Evolutionary conservation across 2,329 filamentous ascomycete species (phyloP).

Genomic region (Fusarium sp.): DNA sequence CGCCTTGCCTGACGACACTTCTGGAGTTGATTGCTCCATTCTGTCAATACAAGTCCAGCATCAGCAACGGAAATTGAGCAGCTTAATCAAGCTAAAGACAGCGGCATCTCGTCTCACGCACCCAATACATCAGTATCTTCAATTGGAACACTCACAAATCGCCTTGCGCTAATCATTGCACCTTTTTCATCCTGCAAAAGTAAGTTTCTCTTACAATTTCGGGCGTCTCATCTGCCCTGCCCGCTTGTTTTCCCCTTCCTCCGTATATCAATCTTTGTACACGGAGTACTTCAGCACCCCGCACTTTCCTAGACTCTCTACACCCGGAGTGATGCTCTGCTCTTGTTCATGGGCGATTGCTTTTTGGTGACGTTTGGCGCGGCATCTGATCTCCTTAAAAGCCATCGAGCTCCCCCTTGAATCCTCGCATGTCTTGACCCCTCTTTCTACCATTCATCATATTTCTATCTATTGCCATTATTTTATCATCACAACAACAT

Average conservation of each 20-base stretch:
- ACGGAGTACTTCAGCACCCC: constrained; percentile 41
- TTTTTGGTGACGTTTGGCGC: constrained; percentile 42
- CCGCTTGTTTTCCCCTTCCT: constrained; percentile 1
- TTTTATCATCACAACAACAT: constrained; percentile 15
- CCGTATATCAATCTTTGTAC: constrained; percentile 29
- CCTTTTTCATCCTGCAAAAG: constrained; percentile 25
- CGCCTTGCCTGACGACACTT: constrained; percentile 3
- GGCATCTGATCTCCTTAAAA: constrained; percentile 42
- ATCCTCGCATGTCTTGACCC: constrained; percentile 18
- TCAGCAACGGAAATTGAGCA: constrained; percentile 4
- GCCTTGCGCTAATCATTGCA: constrained; percentile 5
- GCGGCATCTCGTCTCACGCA: constrained; percentile 4
- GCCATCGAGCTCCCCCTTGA: constrained; percentile 31
- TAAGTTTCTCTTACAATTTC: constrained; percentile 24
- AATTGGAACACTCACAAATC: not conserved
- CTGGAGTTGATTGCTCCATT: not conserved
- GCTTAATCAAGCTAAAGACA: constrained; percentile 9
- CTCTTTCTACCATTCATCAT: constrained; percentile 39
- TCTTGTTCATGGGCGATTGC: constrained; percentile 25
- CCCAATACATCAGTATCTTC: constrained; percentile 5
- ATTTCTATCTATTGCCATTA: constrained; percentile 16
- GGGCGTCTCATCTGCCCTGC: not conserved
- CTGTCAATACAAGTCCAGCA: not conserved
- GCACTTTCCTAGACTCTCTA: constrained; percentile 27
- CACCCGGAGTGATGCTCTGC: not conserved